Evolutionary conservation across 805 yeast genomes (phyloP).

Genomic region (Kodamaea restingae): DNA sequence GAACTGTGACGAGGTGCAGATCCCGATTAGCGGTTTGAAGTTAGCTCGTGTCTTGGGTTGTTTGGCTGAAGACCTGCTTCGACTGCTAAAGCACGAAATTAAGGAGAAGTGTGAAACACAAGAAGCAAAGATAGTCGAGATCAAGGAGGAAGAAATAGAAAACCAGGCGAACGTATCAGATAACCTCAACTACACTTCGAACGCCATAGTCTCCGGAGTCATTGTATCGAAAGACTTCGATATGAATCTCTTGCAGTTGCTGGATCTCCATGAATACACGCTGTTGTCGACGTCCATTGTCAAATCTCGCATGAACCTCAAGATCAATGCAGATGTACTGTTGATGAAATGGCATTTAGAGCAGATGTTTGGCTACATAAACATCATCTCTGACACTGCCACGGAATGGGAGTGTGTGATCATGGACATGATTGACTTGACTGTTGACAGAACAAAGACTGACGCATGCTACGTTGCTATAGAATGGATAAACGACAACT

Average conservation of each 20-base stretch:
- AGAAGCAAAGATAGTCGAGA: conserved; percentile 35
- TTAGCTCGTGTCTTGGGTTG: conserved; percentile 69
- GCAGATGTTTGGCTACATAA: conserved; percentile 91
- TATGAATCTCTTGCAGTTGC: conserved; percentile 73
- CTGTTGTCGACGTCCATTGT: conserved; percentile 82
- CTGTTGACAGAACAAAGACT: conserved; percentile 41
- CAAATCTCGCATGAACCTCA: conserved; percentile 73
- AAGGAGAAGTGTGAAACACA: conserved; percentile 51
- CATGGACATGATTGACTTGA: conserved; percentile 40
- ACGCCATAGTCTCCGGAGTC: conserved; percentile 64
- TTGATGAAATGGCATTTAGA: conserved; percentile 83
- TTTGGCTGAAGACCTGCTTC: conserved; percentile 44
- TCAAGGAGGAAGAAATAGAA: conserved; percentile 10
- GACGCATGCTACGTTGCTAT: conserved; percentile 51
- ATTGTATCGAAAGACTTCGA: conserved; percentile 89
- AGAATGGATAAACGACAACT: conserved; percentile 85
- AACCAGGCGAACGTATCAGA: too few species aligned
- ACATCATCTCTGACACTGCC: conserved; percentile 55
- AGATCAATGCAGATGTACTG: conserved; percentile 75
- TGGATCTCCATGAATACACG: conserved; percentile 85
- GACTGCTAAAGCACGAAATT: conserved; percentile 43
- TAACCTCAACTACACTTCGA: conserved; percentile 12
- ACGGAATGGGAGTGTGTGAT: conserved; percentile 42
- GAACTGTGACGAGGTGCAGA: conserved; percentile 74
- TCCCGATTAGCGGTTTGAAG: conserved; percentile 78